Conservation (phyloP, 345 rosid species). For the Tarenaya hassleriana region DNA sequence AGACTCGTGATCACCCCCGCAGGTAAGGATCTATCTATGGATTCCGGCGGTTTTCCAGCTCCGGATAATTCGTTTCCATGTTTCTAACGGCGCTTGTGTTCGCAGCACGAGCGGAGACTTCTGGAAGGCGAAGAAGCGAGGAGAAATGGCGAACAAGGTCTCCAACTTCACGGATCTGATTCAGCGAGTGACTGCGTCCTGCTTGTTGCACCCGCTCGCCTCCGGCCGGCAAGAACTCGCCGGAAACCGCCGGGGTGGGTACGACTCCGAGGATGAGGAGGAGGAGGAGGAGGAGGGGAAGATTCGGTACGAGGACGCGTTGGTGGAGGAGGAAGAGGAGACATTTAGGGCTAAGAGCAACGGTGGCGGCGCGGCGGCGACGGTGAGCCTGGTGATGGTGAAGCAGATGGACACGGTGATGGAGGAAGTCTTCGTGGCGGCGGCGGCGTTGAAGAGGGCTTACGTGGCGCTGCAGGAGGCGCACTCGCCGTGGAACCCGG, state of each 20-base stretch:
- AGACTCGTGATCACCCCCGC: constrained; percentile 19
- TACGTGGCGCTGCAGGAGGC: constrained; percentile 76
- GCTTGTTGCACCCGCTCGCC: constrained; percentile 82
- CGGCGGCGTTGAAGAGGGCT: constrained; percentile 64
- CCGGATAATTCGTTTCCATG: neutral
- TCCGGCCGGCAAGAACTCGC: constrained; percentile 44
- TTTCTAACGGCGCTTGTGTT: neutral
- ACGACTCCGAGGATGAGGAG: constrained; percentile 26
- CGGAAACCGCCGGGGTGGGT: constrained; percentile 26
- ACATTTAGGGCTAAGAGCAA: constrained; percentile 9
- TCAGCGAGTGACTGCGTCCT: constrained; percentile 79
- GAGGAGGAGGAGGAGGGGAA: constrained; percentile 32
- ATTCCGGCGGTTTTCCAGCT: neutral
- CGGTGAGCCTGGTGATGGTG: constrained; percentile 25
- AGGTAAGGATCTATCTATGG: constrained; percentile 10
- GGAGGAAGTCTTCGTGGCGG: constrained; percentile 72
- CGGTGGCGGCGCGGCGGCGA: constrained; percentile 10
- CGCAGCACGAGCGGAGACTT: constrained; percentile 25
- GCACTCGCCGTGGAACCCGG: constrained; percentile 95
- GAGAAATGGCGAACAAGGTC: constrained; percentile 59
- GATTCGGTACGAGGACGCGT: constrained; percentile 29
- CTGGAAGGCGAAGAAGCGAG: constrained; percentile 42
- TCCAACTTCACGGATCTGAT: constrained; percentile 80
- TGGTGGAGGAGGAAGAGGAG: constrained; percentile 22
- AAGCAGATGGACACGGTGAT: constrained; percentile 55